Conservation (phyloP, 1,139 yeast species). For the Spencermartinsiella ligniputridi region DNA sequence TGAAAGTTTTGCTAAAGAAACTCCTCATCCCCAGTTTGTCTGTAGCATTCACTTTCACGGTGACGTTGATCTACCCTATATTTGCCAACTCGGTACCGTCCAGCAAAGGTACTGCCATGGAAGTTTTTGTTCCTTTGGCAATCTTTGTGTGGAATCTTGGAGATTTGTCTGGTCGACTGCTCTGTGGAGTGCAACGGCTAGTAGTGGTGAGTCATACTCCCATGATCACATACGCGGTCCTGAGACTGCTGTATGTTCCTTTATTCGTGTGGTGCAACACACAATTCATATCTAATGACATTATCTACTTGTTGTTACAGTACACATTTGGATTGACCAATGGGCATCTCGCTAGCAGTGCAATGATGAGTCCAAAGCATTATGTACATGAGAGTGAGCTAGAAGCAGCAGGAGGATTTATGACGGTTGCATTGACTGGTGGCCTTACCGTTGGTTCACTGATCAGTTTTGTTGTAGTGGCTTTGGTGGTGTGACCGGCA, state of each 20-base stretch:
- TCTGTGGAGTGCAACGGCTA: slow-evolving; percentile 51
- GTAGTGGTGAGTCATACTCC: slow-evolving; percentile 23
- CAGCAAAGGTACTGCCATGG: slow-evolving; percentile 43
- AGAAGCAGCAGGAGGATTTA: slow-evolving; percentile 93
- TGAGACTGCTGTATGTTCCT: slow-evolving; percentile 50
- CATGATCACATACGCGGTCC: slow-evolving; percentile 21
- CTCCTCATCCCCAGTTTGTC: slow-evolving; percentile 61
- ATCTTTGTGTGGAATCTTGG: slow-evolving; percentile 87
- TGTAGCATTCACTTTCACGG: slow-evolving; percentile 69
- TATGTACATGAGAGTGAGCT: slow-evolving; percentile 57
- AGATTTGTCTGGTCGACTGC: slow-evolving; percentile 71
- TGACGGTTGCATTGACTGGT: slow-evolving; percentile 66
- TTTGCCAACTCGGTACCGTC: slow-evolving; percentile 74
- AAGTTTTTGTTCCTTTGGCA: slow-evolving; percentile 65
- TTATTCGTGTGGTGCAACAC: slow-evolving; percentile 52
- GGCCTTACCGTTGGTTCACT: slow-evolving; percentile 79
- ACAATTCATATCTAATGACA: slow-evolving; percentile 53
- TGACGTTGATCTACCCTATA: slow-evolving; percentile 81
- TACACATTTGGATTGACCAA: slow-evolving; percentile 78
- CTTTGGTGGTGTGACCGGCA: slow-evolving; percentile 11
- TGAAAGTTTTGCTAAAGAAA: slow-evolving; percentile 50
- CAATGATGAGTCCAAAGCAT: slow-evolving; percentile 75
- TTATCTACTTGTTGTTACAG: slow-evolving; percentile 64
- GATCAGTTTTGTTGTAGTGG: slow-evolving; percentile 62
- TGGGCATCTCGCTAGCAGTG: slow-evolving; percentile 78